phyloP scores from a whole-genome alignment of 805 yeast genomes.

The Wickerhamiella kurtzmanii region DNA sequence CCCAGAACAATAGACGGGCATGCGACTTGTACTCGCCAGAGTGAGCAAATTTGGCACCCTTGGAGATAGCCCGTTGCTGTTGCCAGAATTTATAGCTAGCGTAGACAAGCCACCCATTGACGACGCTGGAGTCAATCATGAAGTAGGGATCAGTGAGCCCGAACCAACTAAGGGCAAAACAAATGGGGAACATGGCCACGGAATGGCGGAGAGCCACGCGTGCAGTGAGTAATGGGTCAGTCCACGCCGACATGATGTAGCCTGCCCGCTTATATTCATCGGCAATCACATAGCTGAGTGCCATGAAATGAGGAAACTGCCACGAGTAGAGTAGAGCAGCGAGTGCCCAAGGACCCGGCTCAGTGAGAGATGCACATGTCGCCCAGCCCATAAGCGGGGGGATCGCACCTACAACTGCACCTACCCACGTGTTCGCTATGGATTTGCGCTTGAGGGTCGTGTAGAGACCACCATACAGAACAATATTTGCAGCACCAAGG shows the following conservation, averaged over 20 bases:
- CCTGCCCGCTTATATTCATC: constrained; percentile 87
- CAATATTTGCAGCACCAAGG: constrained; percentile 70
- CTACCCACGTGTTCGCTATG: constrained; percentile 93
- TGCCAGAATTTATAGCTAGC: constrained; percentile 74
- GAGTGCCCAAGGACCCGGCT: constrained; percentile 92
- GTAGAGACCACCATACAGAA: constrained; percentile 77
- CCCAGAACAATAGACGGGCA: constrained; percentile 85
- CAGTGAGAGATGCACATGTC: constrained; percentile 47
- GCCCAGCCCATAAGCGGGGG: constrained; percentile 99
- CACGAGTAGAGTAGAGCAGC: constrained; percentile 87
- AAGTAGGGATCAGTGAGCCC: constrained; percentile 74
- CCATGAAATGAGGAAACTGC: constrained; percentile 97
- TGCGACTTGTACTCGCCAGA: constrained; percentile 35
- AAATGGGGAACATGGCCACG: constrained; percentile 83
- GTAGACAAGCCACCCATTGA: constrained; percentile 76
- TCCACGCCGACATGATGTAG: constrained; percentile 93
- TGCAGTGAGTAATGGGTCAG: constrained; percentile 81
- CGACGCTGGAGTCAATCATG: constrained; percentile 62
- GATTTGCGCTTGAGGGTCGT: constrained; percentile 78
- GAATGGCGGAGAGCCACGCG: constrained; percentile 87
- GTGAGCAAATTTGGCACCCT: constrained; percentile 9
- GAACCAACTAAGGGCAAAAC: constrained; percentile 65
- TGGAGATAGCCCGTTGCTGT: constrained; percentile 46
- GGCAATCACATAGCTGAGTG: constrained; percentile 75
- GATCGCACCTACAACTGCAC: constrained; percentile 96